A percentile compares a stretch with the other conserved stretches of the same genome.
These are phyloP conservation scores for Ganoderma lucidum DNA, from an alignment of 1,284 basidiomycete species.

Conservation along the genomic window DNA sequence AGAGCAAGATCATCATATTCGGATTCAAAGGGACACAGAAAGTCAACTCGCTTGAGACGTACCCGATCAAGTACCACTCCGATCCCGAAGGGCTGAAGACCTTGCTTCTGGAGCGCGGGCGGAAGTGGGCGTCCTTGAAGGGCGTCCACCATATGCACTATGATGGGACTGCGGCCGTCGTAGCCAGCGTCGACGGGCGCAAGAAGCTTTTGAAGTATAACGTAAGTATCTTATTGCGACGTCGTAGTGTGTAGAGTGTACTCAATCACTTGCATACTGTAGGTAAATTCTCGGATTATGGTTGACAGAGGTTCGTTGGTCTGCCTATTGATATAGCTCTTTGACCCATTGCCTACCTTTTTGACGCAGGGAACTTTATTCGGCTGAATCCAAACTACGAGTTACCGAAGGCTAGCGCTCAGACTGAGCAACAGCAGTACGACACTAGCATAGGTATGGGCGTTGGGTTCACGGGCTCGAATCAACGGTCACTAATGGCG, in stretches of 20 bases:
- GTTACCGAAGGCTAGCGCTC: slow-evolving; percentile 42
- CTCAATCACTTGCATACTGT: background rate
- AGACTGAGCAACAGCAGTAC: background rate
- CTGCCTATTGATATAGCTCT: slow-evolving; percentile 41
- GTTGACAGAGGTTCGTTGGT: slow-evolving; percentile 52
- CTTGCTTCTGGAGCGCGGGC: slow-evolving; percentile 52
- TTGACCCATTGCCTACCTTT: no score
- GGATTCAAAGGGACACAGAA: slow-evolving; percentile 55
- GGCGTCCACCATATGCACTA: slow-evolving; percentile 65
- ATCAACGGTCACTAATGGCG: background rate
- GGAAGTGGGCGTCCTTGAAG: slow-evolving; percentile 57
- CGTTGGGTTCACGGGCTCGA: background rate
- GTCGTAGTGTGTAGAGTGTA: background rate
- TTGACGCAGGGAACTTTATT: slow-evolving; percentile 51
- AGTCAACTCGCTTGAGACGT: slow-evolving; percentile 57
- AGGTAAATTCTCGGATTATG: slow-evolving; percentile 54
- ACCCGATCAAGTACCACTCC: slow-evolving; percentile 58
- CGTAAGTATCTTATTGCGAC: slow-evolving; percentile 40
- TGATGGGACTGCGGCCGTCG: slow-evolving; percentile 53
- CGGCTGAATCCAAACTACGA: slow-evolving; percentile 57
- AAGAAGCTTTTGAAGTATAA: slow-evolving; percentile 53
- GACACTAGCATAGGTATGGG: background rate
- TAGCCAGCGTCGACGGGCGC: slow-evolving; percentile 10
- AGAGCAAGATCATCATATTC: slow-evolving; percentile 48
- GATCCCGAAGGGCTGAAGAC: slow-evolving; percentile 47